Percentiles rank a stretch among this genome's conserved stretches.
Evolutionary conservation across 1,139 yeast species (phyloP).

Genomic region (Taphrina confusa): DNA sequence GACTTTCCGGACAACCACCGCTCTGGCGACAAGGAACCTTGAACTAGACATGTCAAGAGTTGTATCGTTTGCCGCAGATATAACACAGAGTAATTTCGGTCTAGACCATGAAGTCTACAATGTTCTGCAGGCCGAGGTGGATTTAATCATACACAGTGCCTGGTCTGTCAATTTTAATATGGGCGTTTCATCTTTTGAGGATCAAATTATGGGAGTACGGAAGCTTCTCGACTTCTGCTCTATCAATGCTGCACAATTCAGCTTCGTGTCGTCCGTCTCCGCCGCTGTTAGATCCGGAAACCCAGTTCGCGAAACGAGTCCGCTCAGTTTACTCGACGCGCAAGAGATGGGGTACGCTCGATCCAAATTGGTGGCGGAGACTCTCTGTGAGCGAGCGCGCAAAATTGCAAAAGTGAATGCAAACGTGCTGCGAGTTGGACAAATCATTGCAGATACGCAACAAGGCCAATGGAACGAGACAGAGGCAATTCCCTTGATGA

Average conservation of each 20-base stretch:
- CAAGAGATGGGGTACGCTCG: conserved; percentile 11
- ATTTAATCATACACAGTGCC: background rate
- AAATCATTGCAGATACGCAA: conserved; percentile 4
- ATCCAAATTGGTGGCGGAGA: conserved; percentile 1
- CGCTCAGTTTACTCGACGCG: background rate
- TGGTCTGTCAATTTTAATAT: conserved; percentile 5
- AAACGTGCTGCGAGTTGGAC: conserved; percentile 1
- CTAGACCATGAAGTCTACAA: background rate
- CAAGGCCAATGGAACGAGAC: conserved; percentile 8
- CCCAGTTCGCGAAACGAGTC: background rate
- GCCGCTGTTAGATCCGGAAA: background rate
- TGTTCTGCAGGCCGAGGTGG: background rate
- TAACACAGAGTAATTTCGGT: background rate
- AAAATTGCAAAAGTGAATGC: background rate
- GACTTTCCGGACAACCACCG: background rate
- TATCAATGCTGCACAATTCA: background rate
- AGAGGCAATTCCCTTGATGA: conserved; percentile 6
- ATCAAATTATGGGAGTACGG: background rate
- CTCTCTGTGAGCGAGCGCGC: background rate
- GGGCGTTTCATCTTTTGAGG: conserved; percentile 4
- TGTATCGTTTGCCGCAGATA: background rate
- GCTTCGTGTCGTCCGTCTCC: background rate
- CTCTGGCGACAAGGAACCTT: background rate
- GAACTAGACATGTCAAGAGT: background rate
- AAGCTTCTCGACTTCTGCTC: conserved; percentile 4